phyloP scores from a whole-genome alignment of 805 yeast genomes.

The Lipomyces japonicus region DNA sequence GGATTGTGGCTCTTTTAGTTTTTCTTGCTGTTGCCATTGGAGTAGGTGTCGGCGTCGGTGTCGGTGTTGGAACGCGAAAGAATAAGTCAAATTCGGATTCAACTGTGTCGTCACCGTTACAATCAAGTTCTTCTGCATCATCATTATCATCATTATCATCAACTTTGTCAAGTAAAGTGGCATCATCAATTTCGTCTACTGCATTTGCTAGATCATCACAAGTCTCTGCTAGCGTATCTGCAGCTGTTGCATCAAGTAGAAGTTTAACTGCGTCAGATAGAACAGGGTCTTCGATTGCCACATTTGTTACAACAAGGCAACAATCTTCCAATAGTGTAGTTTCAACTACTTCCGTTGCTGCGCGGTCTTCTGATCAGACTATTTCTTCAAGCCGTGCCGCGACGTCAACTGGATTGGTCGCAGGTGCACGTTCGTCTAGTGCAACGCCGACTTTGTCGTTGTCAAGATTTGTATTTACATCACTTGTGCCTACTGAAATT shows the following conservation, averaged over 20 bases:
- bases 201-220: background rate
- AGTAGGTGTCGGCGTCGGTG: constrained; percentile 29
- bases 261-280: background rate
- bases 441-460: background rate
- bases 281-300: background rate
- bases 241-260: background rate
- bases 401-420: background rate
- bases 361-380: background rate
- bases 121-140: background rate
- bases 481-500: background rate
- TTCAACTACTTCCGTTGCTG: background rate
- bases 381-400: background rate
- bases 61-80: constrained; percentile 20
- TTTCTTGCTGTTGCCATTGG: constrained; percentile 24
- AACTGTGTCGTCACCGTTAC: background rate
- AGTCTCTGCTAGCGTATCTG: background rate
- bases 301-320: background rate
- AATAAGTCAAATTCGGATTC: background rate
- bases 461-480: background rate
- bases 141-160: no score
- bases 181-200: background rate
- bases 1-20: constrained; percentile 8
- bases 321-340: no score
- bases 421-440: background rate
- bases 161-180: no score